Percentiles rank a stretch among this genome's conserved stretches.
These are phyloP conservation scores for Hygrocybe coccinea DNA, from an alignment of 768 basidiomycete species.

Conservation along the genomic window DNA sequence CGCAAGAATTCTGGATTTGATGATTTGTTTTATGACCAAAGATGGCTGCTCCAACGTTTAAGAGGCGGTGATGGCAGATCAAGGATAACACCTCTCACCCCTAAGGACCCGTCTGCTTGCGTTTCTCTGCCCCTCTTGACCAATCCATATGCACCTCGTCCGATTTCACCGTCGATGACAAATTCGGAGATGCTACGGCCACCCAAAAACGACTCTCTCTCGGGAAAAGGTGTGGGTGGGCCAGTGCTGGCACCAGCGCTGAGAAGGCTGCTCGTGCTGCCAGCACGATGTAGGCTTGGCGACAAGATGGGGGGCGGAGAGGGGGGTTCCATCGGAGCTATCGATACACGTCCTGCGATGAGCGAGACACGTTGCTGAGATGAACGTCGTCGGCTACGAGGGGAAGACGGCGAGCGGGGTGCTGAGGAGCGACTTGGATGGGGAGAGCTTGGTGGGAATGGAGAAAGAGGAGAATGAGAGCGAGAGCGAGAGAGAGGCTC, in stretches of 20 bases:
- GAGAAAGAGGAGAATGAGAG: slow-evolving; percentile 30
- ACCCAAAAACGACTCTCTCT: slow-evolving; percentile 47
- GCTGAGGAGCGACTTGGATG: slow-evolving; percentile 16
- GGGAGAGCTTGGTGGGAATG: slow-evolving; percentile 15
- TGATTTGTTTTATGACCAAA: slow-evolving; percentile 94
- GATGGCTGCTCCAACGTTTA: slow-evolving; percentile 54
- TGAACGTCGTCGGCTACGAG: slow-evolving; percentile 68
- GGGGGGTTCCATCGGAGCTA: slow-evolving; percentile 70
- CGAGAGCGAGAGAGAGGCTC: slow-evolving; percentile 33
- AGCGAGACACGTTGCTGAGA: slow-evolving; percentile 83
- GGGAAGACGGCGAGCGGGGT: slow-evolving; percentile 49
- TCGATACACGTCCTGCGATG: slow-evolving; percentile 75
- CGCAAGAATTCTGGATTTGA: slow-evolving; percentile 96
- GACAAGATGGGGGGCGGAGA: slow-evolving; percentile 58
- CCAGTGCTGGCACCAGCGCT: slow-evolving; percentile 57
- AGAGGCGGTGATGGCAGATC: slow-evolving; percentile 11
- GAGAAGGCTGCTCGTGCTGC: slow-evolving; percentile 59
- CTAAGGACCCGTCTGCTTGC: slow-evolving; percentile 66
- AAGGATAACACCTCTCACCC: slow-evolving; percentile 51
- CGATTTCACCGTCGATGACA: slow-evolving; percentile 81
- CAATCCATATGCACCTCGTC: slow-evolving; percentile 91
- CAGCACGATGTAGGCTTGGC: slow-evolving; percentile 58
- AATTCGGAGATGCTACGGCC: slow-evolving; percentile 80
- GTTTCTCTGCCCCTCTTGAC: slow-evolving; percentile 88
- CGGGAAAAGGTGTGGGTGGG: slow-evolving; percentile 54